Evolutionary conservation across 306 rosid genomes (phyloP).

Genomic region (Dicorynia guianensis): DNA sequence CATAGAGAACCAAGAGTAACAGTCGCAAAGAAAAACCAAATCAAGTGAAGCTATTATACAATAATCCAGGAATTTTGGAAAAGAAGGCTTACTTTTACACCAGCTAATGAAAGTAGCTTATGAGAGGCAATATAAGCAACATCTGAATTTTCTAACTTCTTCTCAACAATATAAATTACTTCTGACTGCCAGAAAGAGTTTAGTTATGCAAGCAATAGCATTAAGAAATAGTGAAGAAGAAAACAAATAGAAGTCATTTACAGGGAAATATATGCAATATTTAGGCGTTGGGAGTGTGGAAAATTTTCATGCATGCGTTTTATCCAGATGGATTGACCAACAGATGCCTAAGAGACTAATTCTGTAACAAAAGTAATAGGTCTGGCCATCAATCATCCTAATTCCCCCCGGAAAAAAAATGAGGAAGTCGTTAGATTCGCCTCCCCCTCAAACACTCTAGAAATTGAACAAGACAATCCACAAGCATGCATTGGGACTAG

Average conservation of each 20-base stretch:
- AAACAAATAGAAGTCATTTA: neutral
- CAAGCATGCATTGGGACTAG: neutral
- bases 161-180: slow-evolving; percentile 84
- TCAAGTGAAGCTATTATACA: neutral
- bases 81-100: slow-evolving; percentile 73
- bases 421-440: too few species aligned
- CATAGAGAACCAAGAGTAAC: slow-evolving; percentile 9
- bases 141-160: slow-evolving; percentile 70
- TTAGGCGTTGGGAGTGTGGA: neutral
- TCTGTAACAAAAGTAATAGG: too few species aligned
- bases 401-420: too few species aligned
- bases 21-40: slow-evolving; percentile 26
- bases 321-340: neutral
- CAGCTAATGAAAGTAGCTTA: slow-evolving; percentile 85
- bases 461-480: neutral
- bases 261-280: neutral
- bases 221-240: neutral
- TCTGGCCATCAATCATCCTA: too few species aligned
- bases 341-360: neutral
- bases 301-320: neutral
- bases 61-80: neutral
- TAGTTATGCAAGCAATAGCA: neutral
- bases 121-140: slow-evolving; percentile 73
- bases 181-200: slow-evolving; percentile 69
- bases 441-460: neutral